These are phyloP conservation scores for Akanthomyces uredinophilus DNA, from an alignment of 2,329 filamentous ascomycete genomes.

Conservation along the genomic window DNA sequence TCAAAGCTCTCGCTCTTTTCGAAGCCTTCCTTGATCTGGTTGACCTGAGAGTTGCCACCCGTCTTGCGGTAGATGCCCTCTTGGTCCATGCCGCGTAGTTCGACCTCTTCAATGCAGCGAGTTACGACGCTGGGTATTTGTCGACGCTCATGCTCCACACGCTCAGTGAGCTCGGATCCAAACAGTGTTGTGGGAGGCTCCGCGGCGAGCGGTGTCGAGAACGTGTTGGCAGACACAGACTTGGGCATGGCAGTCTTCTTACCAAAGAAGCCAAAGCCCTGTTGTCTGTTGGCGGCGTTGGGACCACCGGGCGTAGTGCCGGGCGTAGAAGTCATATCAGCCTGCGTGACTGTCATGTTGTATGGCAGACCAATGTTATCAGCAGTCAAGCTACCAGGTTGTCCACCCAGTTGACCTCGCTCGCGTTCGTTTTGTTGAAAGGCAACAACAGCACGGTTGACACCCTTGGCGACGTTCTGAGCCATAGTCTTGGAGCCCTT, in stretches of 20 bases:
- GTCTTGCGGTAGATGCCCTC: conserved; percentile 98
- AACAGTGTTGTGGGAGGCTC: conserved; percentile 65
- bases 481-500: conserved; percentile 91
- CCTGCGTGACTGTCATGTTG: conserved; percentile 57
- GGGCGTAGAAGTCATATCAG: conserved; percentile 35
- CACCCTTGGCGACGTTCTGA: conserved; percentile 88
- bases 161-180: conserved; percentile 80
- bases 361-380: conserved; percentile 68
- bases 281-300: conserved; percentile 31
- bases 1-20: conserved; percentile 82
- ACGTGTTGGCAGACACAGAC: conserved; percentile 40
- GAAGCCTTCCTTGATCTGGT: conserved; percentile 85
- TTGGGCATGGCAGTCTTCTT: conserved; percentile 50
- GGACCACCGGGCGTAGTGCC: conserved; percentile 15
- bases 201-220: conserved; percentile 37
- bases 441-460: conserved; percentile 84
- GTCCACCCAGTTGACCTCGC: conserved; percentile 41
- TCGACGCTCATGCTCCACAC: conserved; percentile 81
- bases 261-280: conserved; percentile 69
- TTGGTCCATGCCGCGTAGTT: conserved; percentile 91
- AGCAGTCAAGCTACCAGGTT: conserved; percentile 48
- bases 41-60: conserved; percentile 85
- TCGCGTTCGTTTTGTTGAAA: conserved; percentile 58
- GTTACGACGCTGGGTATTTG: conserved; percentile 88
- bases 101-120: conserved; percentile 94